phyloP scores from a whole-genome alignment of 2,329 filamentous ascomycete species.

The Aspergillus sp. region DNA sequence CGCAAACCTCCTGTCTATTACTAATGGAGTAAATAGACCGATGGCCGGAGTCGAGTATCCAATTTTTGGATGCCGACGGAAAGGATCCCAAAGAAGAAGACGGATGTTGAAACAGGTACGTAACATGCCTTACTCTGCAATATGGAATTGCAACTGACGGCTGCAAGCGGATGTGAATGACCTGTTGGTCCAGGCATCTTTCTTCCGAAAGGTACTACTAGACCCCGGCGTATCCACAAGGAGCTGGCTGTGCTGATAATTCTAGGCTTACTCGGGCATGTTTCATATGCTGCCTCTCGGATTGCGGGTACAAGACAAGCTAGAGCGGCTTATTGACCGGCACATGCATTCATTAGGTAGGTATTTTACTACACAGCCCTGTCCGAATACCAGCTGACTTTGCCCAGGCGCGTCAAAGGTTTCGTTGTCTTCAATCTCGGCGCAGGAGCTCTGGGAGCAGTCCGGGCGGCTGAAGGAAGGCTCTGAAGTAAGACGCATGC shows the following conservation, averaged over 20 bases:
- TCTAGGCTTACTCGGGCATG: slow-evolving; percentile 77
- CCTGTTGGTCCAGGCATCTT: slow-evolving; percentile 69
- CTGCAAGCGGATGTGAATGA: slow-evolving; percentile 59
- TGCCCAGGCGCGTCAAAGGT: slow-evolving; percentile 71
- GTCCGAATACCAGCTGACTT: background rate
- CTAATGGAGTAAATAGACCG: slow-evolving; percentile 44
- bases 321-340: slow-evolving; percentile 81
- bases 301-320: slow-evolving; percentile 80
- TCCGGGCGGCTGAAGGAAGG: slow-evolving; percentile 77
- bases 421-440: slow-evolving; percentile 80
- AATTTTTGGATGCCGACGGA: slow-evolving; percentile 78
- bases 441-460: slow-evolving; percentile 77
- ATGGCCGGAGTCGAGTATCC: slow-evolving; percentile 64
- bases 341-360: slow-evolving; percentile 77
- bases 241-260: background rate
- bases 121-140: background rate
- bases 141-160: slow-evolving; percentile 10
- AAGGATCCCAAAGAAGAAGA: slow-evolving; percentile 58
- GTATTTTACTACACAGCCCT: slow-evolving; percentile 16
- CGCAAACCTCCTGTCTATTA: background rate
- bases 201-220: slow-evolving; percentile 65
- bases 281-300: slow-evolving; percentile 92
- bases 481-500: slow-evolving; percentile 63
- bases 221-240: background rate
- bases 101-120: slow-evolving; percentile 48